Evolutionary conservation across 2,329 filamentous ascomycete genomes (phyloP), one percentile per base, ranked within the genome.

Genomic region (Aspergillus brasiliensis): DNA sequence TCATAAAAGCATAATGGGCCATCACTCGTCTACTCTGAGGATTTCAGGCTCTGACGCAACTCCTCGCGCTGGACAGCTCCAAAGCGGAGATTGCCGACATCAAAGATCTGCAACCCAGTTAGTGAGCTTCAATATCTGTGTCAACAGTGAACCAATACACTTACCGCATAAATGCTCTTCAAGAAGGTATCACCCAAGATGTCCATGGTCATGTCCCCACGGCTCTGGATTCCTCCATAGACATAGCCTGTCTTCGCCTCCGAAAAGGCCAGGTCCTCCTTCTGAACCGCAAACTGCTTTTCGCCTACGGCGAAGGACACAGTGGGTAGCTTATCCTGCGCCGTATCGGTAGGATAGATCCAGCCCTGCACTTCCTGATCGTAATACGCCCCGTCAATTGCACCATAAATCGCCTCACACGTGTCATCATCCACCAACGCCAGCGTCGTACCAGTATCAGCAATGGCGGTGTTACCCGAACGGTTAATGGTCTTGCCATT

Each of bases 381-480:
- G 68, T 87, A 87, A 48, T 73, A 79, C 8, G 86, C 80, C 13
- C 86, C 87, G 3, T 84, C 83, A 60, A 91, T 90, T 31, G 83
- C 78, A 53, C 77, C 78, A 73, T 91, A 91, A 63, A 91, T 81
- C 2, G 83, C 83, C 60, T 86, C 76, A 69, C 84, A 87, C 11
- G 84, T 81, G 1, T 75, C 70, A 69, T 91, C 89, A 42, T 84
- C 82, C 49, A 91, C 80, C 31, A 91, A 80, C 1, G 84, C 84
- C 52, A 91, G 81, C 0, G 88, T 89, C 28, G 88, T 91, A 57
- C 88, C 89, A 0, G 89, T 91, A 71, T 91, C 89, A 34, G 84
- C 86, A 65, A 91, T 90, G 49, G 88, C 87, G 28, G 78, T 86
- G 75, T 91, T 91, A 51, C 80, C 81, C 3, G 76, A 70, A 8